Evolutionary conservation across 495 filamentous ascomycete species (phyloP).

Genomic region (Letharia lupina): DNA sequence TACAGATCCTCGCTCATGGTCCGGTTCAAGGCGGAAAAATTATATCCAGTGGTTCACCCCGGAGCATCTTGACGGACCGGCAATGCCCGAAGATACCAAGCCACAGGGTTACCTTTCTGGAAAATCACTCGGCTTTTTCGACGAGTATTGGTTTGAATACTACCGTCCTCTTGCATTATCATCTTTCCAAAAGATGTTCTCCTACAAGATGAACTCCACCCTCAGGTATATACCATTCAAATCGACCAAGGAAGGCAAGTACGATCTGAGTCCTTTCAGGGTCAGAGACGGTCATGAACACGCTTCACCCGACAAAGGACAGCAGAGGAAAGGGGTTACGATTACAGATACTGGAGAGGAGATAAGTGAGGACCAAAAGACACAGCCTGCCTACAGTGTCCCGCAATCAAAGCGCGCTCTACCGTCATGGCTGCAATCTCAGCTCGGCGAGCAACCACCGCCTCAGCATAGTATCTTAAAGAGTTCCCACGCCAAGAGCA

Average conservation of each 20-base stretch:
- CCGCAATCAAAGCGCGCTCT: conserved; percentile 8
- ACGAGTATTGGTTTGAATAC: conserved; percentile 98
- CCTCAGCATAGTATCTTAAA: conserved; percentile 43
- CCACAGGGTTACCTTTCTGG: conserved; percentile 38
- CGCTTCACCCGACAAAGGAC: conserved; percentile 42
- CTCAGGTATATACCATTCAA: conserved; percentile 70
- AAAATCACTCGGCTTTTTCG: conserved; percentile 60
- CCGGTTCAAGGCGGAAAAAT: conserved; percentile 53
- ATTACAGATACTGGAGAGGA: conserved; percentile 49
- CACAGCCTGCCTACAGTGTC: conserved; percentile 1
- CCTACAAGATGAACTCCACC: conserved; percentile 82
- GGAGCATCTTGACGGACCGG: conserved; percentile 53
- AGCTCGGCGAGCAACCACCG: conserved; percentile 27
- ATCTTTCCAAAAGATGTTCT: conserved; percentile 79
- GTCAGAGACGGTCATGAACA: conserved; percentile 50
- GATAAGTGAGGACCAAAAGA: conserved; percentile 12
- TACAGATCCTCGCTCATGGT: conserved; percentile 65
- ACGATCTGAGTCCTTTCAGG: conserved; percentile 77
- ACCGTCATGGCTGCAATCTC: conserved; percentile 41
- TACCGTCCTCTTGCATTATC: conserved; percentile 82
- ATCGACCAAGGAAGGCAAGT: conserved; percentile 57
- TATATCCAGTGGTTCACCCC: conserved; percentile 88
- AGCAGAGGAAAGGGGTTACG: conserved; percentile 50
- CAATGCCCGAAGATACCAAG: conserved; percentile 39
- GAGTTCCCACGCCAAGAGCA: conserved; percentile 20